Evolutionary conservation across 768 basidiomycete genomes (phyloP), one percentile per base, ranked within the genome.

Genomic region (Boletus patriciae): DNA sequence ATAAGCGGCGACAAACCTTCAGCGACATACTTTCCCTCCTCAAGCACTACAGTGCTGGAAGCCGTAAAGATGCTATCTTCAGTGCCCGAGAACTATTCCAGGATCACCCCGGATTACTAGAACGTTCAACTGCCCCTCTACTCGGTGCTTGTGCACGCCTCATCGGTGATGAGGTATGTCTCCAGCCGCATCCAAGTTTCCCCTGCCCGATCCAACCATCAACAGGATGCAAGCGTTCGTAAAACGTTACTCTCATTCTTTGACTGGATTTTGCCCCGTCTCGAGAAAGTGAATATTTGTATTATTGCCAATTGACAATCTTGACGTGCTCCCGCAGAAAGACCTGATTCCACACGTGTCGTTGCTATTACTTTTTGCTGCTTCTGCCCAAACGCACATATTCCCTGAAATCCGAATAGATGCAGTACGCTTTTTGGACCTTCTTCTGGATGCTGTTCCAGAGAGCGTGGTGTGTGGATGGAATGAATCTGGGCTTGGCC

Each of bases 401-500:
- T 97, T 94, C 70, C 94, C 94, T 21, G 93, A 96, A 70, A 93
- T 98, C 57, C 83, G 94, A 16, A 81, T 98, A 38, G 95, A 98
- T 66, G 92, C 93, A 4, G 79, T 96, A 52, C 85, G 87, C 13
- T 84, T 93, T 62, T 72, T 98, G 42, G 82, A 90, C 63, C 68
- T 95, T 23, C 78, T 93, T 40, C 78, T 97, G 4, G 84, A 87
- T 37, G 66, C 77, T 56, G 82, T 89, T 5, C 93, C 94, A 11
- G 77, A 79, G 41, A 74, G 79, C 9, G 83, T 94, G 5, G 80
- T 87, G 4, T 75, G 76, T 50, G 85, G 87, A 9, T 95, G 91
- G 90, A 79, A 80, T 44, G 76, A 78, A 54, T 71, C 66, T n/a
- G 76, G 71, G 29, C 69, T 70, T 34, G 76, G 78, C 10, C 81